Evolutionary conservation across 495 filamentous ascomycete genomes (phyloP), one percentile per base, ranked within the genome.

Genomic region (Podospora bellae-mahoneyi): DNA sequence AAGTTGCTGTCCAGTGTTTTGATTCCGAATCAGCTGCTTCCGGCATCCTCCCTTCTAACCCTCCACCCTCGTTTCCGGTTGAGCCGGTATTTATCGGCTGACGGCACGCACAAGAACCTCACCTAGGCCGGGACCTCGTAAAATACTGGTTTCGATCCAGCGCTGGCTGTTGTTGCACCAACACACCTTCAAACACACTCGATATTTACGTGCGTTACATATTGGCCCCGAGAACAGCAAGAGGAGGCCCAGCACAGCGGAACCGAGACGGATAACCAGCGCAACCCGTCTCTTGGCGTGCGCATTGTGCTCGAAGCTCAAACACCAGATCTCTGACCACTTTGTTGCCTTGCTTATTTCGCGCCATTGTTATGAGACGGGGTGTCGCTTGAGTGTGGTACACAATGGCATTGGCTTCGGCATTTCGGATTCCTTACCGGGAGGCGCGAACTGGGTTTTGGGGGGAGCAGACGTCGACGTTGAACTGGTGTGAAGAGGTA

Each of bases 401-500:
- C 55, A 39, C 59, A 62, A 73, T 75, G 70, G 16, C 66, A 63
- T 54, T 68, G 60, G 48, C 64, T 15, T 70, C 67, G 60, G 59
- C 32, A 34, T 39, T 80, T 65, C 70, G 79, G 69, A 84, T 94
- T 69, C 86, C 89, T 26, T 97, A 96, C 77, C 88, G 90, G 56
- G 84, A 83, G 65, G 72, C 85, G 59, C 82, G 87, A 9, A 82
- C 86, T 63, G 93, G 93, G 32, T 91, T 88, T 76, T 97, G 93
- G 93, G 86, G 84, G 15, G 89, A 92, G 48, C 90, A 95, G 56
- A 97, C 92, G 0, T 94, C 92, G 20, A 97, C 93, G 0, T 74
- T 97, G 66, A 95, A 97, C 72, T 97, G 92, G 89, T 96, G 93
- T 75, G 93, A 96, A 86, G 93, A 96, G 86, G 91, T 92, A 78